Evolutionary conservation across 148 eudicot species (phyloP).

Genomic region (Spergularia bocconei): DNA sequence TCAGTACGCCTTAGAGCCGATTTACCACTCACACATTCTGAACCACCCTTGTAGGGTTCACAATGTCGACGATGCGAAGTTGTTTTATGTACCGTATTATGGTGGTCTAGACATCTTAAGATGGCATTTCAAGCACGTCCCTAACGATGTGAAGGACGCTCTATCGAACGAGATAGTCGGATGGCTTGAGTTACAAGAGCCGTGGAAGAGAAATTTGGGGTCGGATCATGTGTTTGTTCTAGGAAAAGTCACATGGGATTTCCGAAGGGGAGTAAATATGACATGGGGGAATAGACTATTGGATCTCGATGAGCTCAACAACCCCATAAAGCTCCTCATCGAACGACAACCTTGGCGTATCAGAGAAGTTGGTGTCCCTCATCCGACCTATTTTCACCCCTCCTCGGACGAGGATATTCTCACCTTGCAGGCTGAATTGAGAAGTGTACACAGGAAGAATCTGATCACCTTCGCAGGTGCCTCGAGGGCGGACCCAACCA

Average conservation of each 20-base stretch:
- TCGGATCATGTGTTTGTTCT: slow-evolving; percentile 67
- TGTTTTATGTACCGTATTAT: slow-evolving; percentile 77
- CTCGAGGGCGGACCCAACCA: slow-evolving; percentile 32
- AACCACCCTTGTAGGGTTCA: slow-evolving; percentile 76
- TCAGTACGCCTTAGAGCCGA: slow-evolving; percentile 67
- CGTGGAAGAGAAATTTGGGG: slow-evolving; percentile 54
- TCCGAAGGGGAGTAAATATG: slow-evolving; percentile 35
- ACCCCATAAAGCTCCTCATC: slow-evolving; percentile 67
- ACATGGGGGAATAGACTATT: slow-evolving; percentile 63
- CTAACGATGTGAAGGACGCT: slow-evolving; percentile 51
- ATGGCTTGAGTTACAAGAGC: slow-evolving; percentile 46
- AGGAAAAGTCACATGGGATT: slow-evolving; percentile 84
- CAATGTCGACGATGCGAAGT: slow-evolving; percentile 52
- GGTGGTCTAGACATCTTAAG: slow-evolving; percentile 64
- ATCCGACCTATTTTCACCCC: slow-evolving; percentile 80
- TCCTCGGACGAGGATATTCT: slow-evolving; percentile 49
- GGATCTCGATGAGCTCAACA: slow-evolving; percentile 50
- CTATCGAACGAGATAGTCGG: slow-evolving; percentile 47
- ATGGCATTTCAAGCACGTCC: slow-evolving; percentile 69
- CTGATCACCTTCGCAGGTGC: slow-evolving; percentile 69
- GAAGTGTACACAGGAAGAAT: slow-evolving; percentile 29
- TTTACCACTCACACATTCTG: slow-evolving; percentile 55
- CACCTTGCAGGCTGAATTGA: slow-evolving; percentile 47
- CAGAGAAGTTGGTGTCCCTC: slow-evolving; percentile 69
- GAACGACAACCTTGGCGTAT: slow-evolving; percentile 75